Evolutionary conservation across 2,329 filamentous ascomycete species (phyloP).

Genomic region (Talaromyces islandicus): DNA sequence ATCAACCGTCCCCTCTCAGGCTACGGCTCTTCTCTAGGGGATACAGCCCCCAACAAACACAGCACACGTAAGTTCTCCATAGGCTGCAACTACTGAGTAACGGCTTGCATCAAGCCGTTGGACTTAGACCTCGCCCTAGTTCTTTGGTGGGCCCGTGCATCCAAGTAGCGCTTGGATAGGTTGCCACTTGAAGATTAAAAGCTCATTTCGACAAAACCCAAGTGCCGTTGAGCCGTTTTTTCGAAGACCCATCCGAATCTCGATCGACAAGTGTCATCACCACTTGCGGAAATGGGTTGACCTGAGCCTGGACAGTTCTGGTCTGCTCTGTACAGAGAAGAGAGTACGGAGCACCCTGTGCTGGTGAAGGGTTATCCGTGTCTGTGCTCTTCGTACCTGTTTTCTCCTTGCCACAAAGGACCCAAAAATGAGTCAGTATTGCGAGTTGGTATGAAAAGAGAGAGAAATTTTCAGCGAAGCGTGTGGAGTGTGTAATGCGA

Average conservation of each 20-base stretch:
- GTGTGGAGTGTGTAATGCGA: neutral
- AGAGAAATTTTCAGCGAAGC: neutral
- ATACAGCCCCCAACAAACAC: neutral
- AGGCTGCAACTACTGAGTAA: neutral
- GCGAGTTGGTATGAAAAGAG: neutral
- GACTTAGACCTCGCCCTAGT: neutral
- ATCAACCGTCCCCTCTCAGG: neutral
- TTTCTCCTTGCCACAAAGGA: neutral
- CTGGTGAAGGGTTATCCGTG: neutral
- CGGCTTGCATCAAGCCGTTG: neutral
- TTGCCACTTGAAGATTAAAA: neutral
- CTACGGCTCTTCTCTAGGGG: neutral
- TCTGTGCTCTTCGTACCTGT: neutral
- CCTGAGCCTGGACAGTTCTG: neutral
- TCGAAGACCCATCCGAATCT: conserved; percentile 5
- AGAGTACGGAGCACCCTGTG: neutral
- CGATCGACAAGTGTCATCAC: conserved; percentile 9
- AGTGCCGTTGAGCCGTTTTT: conserved; percentile 3
- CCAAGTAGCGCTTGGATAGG: neutral
- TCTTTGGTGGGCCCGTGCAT: neutral
- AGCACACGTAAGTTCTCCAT: neutral
- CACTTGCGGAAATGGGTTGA: conserved; percentile 2
- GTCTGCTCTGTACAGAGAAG: neutral
- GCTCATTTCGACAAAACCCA: neutral
- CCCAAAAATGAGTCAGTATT: neutral